Evolutionary conservation across 352 stramenopile genomes (phyloP), one percentile per base, ranked within the genome.

Genomic region (Globisporangium echinulatum): DNA sequence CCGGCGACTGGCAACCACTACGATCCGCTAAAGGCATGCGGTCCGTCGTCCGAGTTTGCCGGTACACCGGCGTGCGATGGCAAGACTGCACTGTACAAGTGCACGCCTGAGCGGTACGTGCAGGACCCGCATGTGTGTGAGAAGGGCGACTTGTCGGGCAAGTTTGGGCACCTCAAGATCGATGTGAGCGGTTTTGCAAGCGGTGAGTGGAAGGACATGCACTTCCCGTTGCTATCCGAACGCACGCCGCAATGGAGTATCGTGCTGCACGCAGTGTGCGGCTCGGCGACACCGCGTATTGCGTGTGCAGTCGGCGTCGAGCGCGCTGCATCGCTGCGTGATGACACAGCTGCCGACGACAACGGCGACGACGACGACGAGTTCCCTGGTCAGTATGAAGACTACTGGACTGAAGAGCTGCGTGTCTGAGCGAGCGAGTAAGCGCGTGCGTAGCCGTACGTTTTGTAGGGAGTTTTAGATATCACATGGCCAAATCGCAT

Each of bases 131-230:
- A 33, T 1, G 62, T 52, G 37, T 85, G 75, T 53, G 72, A 82
- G 56, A 70, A 75, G 48, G 75, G 75, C 33, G 72, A 82, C 44
- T 56, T 85, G 38, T 76, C 70, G 10, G 75, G 75, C 47, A 82
- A 85, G 54, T 48, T 82, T 3, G 75, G 75, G 2, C 54, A 62
- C 36, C 49, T 84, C 13, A 62, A 69, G 40, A 33, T 67, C 13
- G 56, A 52, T 48, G 46, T 64, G 13, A 38, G 62, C 15, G 7
- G 44, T 8, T 61, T 52, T 13, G 70, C 68, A n/a, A 47, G 19
- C 9, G 61, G 43, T 6, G 63, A 68, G 33, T 84, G 58, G 54
- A 64, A 61, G 15, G 72, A 84, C 55, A 37, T 44, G 25, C 54
- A 74, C 56, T 84, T 76, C 55, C 72, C 75, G 10, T 13, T 59